A percentile compares a stretch with the other conserved stretches of the same genome.
phyloP scores from a whole-genome alignment of 345 rosid species.

The Boechera divaricarpa region DNA sequence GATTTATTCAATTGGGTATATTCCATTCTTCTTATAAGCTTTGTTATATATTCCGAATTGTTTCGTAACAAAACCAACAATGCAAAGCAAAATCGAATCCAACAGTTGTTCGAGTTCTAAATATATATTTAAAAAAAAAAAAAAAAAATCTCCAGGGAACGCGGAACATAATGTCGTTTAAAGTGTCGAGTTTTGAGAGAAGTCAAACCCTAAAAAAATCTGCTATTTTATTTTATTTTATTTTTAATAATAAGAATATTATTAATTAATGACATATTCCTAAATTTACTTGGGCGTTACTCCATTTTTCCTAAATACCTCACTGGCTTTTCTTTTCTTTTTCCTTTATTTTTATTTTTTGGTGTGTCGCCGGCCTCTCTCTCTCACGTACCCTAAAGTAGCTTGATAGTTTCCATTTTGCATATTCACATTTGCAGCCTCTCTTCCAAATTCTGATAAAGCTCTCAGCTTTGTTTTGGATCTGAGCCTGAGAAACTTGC shows the following conservation, averaged over 20 bases:
- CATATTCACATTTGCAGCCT: constrained; percentile 30
- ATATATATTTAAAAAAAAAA: too few relatives aligned
- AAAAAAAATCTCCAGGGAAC: background rate
- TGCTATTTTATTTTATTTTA: background rate
- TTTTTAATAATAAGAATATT: background rate
- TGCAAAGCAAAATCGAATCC: too few relatives aligned
- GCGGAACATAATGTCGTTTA: constrained; percentile 6
- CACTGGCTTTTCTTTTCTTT: constrained; percentile 13
- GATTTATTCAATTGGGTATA: too few relatives aligned
- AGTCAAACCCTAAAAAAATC: constrained; percentile 16
- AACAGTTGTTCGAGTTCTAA: too few relatives aligned
- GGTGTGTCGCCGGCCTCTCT: background rate
- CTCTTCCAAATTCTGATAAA: constrained; percentile 26
- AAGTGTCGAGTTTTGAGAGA: constrained; percentile 8
- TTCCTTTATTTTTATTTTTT: background rate
- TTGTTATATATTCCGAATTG: too few relatives aligned
- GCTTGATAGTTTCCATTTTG: constrained; percentile 24
- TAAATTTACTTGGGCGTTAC: constrained; percentile 44
- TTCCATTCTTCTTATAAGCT: too few relatives aligned
- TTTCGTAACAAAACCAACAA: too few relatives aligned
- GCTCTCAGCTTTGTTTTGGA: constrained; percentile 26
- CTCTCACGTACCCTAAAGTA: constrained; percentile 36
- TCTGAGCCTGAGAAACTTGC: constrained; percentile 8
- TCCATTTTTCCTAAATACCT: constrained; percentile 37
- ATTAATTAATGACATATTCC: constrained; percentile 9